These are phyloP conservation scores for Eucalyptus regnans DNA, from an alignment of 345 rosid genomes.

Conservation along the genomic window DNA sequence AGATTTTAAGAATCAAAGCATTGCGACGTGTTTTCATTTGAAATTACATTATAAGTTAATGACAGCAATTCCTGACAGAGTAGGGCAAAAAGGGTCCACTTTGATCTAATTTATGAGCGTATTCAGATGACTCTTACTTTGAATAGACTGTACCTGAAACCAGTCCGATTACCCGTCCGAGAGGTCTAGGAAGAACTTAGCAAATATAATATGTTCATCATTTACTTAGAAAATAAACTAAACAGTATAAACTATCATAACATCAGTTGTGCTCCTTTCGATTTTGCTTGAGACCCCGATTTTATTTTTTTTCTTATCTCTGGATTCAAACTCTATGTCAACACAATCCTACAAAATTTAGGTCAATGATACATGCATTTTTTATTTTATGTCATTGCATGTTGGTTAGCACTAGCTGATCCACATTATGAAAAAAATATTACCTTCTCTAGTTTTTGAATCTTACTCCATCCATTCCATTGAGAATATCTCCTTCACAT, in stretches of 20 bases:
- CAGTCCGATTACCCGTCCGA: not conserved
- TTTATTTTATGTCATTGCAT: not conserved
- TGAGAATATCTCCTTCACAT: not conserved
- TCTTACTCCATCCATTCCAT: not conserved
- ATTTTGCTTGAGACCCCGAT: not conserved
- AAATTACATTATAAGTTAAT: not conserved
- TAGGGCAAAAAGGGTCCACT: not conserved
- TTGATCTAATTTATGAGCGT: not conserved
- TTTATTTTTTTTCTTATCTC: not conserved
- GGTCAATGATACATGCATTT: not conserved
- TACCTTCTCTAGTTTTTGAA: not conserved
- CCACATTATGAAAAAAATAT: not conserved
- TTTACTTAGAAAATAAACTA: not conserved
- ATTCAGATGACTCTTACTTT: not conserved
- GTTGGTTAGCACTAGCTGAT: not conserved
- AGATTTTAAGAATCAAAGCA: not conserved
- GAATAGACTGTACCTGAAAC: not conserved
- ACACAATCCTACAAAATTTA: not conserved
- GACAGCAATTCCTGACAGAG: not conserved
- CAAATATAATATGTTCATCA: not conserved
- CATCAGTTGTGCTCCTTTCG: accelerated
- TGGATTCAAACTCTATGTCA: not conserved
- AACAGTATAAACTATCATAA: not conserved
- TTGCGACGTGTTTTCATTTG: not conserved
- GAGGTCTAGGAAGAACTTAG: not conserved